Evolutionary conservation across 257 asterid species (phyloP), one percentile per base, ranked within the genome.

Genomic region (Forsythia viridissima): DNA sequence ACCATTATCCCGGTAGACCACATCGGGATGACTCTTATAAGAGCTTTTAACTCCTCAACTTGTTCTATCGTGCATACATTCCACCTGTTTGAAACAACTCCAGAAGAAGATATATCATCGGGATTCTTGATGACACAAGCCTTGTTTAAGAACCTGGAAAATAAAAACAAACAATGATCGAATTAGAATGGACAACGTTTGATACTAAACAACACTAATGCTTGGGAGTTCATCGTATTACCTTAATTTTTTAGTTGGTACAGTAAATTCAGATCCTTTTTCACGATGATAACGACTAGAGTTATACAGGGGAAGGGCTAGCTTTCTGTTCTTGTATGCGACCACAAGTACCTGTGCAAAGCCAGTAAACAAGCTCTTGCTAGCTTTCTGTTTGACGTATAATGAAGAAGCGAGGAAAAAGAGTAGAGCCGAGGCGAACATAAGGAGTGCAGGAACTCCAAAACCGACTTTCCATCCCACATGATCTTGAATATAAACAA

Each of bases 1-100:
- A 89, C 36, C 86, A 91, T 87, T 73, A 91, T 86, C 65, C 94
- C 97, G 0, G 97, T 87, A 0, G 97, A 91, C 97, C 97, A 91
- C 13, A 91, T 3, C 8, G 94, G 97, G 71, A 90, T 68, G 11
- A 90, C 90, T 85, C 84, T 85, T 61, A 90, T 43, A 7, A 91
- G 91, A 0, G 91, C 83, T 80, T 90, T 91, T 20, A 91, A 80
- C 81, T 88, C 93, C 86, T 91, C 94, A 0, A 91, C 94, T 85
- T 91, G 92, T 61, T 91, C 82, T 0, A 88, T 83, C 0, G 91
- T 83, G 87, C 94, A 88, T 12, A 88, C 86, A 43, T 74, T 82
- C 97, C 97, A 91, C 10, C 80, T 82, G 6, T 84, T 76, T 0
- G 70, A 21, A 21, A 92, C 87, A 6, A 76, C 20, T 11, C 91